Evolutionary conservation across 2,329 filamentous ascomycete species (phyloP), one percentile per base, ranked within the genome.

Genomic region (Verticillium nubilum): DNA sequence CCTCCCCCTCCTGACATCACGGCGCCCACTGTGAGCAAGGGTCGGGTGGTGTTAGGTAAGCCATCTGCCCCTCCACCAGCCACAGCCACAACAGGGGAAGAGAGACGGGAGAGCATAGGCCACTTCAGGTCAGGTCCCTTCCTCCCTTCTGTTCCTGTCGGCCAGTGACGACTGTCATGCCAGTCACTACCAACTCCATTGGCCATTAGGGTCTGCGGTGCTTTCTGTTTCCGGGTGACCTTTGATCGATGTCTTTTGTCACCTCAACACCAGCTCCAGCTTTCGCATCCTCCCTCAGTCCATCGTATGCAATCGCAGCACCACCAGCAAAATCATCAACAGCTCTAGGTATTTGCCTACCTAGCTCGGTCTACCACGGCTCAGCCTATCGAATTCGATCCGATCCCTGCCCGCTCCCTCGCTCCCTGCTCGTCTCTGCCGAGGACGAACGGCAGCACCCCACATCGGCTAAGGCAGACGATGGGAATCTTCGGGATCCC

Each of bases 401-500:
- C 37, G 37, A 19, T 47, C 37, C 37, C 37, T 47, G 37, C 37
- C 37, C n/a, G 37, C 37, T 31, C 29, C 29, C 5, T 31, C 29
- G 29, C 29, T 31, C 29, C 37, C 37, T 47, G 37, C 37, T 10
- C 35, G 15, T 19, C 42, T 50, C 42, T 50, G 42, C 42, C 42
- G 42, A 50, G 42, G 42, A 50, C 42, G 42, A 50, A 50, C 42
- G 42, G 42, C 42, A 50, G 42, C 42, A 50, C 42, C 42, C 42
- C 42, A 50, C 42, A 50, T 50, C 42, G 42, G 42, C 42, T 50
- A 50, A 50, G 42, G 42, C 42, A 50, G n/a, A 50, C 42, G 37
- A 52, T 57, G 56, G 56, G 56, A 57, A 50, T 57, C 56, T 57
- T 57, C 56, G 56, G 56, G 56, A 57, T 57, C 56, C 42, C 42